Base-by-base conservation (phyloP, 352 stramenopile genomes). In the Phytophthora pistaciae region DNA sequence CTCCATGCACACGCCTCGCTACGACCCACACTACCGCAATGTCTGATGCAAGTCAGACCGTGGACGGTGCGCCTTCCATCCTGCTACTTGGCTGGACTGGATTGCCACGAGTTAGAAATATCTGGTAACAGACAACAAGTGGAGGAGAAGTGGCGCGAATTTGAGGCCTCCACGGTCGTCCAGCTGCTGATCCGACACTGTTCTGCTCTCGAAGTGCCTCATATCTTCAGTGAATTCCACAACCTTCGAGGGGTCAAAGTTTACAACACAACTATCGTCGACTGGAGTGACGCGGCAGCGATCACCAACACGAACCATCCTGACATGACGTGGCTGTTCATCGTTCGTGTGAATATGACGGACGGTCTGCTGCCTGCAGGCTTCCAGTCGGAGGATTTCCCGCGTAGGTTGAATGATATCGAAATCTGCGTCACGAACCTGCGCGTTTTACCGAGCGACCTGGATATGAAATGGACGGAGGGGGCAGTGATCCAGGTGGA, bases 1-100 rank as follows among this genome's bases (percentile, higher is more conserved):
- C n/a, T 77, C 33, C 69, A 80, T 21, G 53, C 75, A 14, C 52
- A 67, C 8, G 69, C 70, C 1, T 53, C 66, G 16, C 11, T 42
- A 1, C 53, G 72, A 8, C 65, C 68, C 20, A 56, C 33, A 10
- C 40, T 71, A 3, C 14, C 60, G 0, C 55, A 80, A 21, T 80
- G 73, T 46, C n/a, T 61, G 13, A 64, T 80, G 21, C 69, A 78
- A 40, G 75, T 81, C 6, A 57, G 70, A 18, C 75, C 76, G 0
- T 84, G 79, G 79, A 52, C 74, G 18, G 63, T 68, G 3, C 54
- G 55, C 0, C 56, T 66, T 7, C 49, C 67, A 3, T 77, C 76
- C 1, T 87, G 79, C 40, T 78, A 81, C 50, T 33, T 87, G 13
- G 59, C 74, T 6, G 64, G 72, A 9, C 48, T 87, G 3, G 79